Base-by-base conservation (phyloP, 2,329 filamentous ascomycete genomes). In the Trichoderma koningiopsis region DNA sequence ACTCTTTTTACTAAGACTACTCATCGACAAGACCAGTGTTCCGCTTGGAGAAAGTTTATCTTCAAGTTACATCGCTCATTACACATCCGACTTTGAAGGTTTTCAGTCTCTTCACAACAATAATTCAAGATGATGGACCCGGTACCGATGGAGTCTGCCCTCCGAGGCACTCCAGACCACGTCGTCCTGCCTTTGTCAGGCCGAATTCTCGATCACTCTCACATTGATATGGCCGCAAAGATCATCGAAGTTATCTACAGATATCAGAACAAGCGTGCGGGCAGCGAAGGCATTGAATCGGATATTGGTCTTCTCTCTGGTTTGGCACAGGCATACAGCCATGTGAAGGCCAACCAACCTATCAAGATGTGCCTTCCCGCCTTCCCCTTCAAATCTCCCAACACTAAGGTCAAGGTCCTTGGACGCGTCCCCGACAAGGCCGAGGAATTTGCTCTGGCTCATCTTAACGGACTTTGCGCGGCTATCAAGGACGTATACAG, bases 351-450 rank as follows among this genome's bases (percentile, higher is more conserved):
- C 0, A 68, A 75, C 0, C 71, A 76, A n/a, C 72, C 74, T 0
- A 77, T 85, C 0, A 78, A 79, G 16, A 78, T 84, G 75, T 84
- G 82, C 53, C 81, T 89, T 0, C 87, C 87, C 0, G 87, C 86
- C 0, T 89, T 89, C 53, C 87, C 87, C 0, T 89, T 87, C 80
- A 89, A 89, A 72, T 88, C 85, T 0, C 83, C 87, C 19, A 89
- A 89, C 72, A 81, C 78, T 0, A 73, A 74, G 0, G 77, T 81
- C 49, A 90, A 90, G 66, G 85, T 87, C 0, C 76, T 89, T 19
- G 86, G 87, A 0, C 74, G 73, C 4, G 79, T 88, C 1, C 86
- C 87, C 0, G 87, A 88, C 66, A 84, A 83, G 74, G 86, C 82
- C 0, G 86, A 88, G 61, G 85, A 87, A 70, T 76, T 87, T 67